Base-by-base conservation (phyloP, 768 basidiomycete genomes). In the Termitomyces sp. region DNA sequence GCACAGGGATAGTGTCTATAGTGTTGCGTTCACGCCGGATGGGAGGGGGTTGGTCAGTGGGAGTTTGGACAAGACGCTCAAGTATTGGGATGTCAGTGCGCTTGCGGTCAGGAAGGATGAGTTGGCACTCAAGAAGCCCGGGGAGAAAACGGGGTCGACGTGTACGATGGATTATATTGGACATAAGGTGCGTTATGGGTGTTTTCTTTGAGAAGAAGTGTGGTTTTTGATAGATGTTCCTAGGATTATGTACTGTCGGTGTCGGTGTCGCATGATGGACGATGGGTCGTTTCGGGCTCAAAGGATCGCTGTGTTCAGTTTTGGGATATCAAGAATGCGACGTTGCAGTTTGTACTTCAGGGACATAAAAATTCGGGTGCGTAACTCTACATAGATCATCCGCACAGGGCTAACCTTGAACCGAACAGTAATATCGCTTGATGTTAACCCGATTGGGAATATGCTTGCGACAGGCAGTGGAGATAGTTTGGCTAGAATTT, bases 301-400 rank as follows among this genome's bases (percentile, higher is more conserved):
- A 98, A 98, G 72, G 97, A 99, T 68, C 89, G 97, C 7, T 90
- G 94, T 1, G 94, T 99, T 44, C 92, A 95, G 67, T 94, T 96
- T 70, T 93, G 91, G 87, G 91, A 95, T 66, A 83, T 90, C 43
- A 77, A 82, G 56, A 81, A 80, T 7, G 79, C 78, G 27, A 82
- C 85, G 33, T 86, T 94, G 63, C 95, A 98, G 68, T 88, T 92
- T 64, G 92, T 96, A 86, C 77, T 99, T 25, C 95, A 98, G 66
- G 80, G 81, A 1, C 81, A 83, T 59, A 81, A 80, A 62, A 82
- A 83, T 56, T 77, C 76, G 5, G 80, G 77, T 76, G 16, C 15
- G 88, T 38, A 60, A 36, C n/a, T n/a, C n/a, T n/a, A n/a, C n/a
- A n/a, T n/a, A n/a, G n/a, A n/a, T n/a, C n/a, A n/a, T n/a, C n/a